Evolutionary conservation across 75 land plant species (phyloP).

Genomic region (Cunninghamia lanceolata): DNA sequence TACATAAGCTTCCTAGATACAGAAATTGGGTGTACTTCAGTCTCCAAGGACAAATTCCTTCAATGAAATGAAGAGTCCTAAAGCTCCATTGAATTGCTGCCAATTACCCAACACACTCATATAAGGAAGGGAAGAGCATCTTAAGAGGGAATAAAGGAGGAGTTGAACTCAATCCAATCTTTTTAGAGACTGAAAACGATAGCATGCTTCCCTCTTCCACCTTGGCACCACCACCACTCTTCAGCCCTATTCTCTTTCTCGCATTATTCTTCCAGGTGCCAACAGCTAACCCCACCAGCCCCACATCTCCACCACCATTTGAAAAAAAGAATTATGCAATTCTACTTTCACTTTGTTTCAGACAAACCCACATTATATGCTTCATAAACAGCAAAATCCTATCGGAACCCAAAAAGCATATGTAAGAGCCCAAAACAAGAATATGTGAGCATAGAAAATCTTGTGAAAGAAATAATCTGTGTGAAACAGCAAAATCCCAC

Average conservation of each 20-base stretch:
- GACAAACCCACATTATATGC: background rate
- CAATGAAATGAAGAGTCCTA: background rate
- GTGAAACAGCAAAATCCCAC: slow-evolving; percentile 3
- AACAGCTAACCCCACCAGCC: slow-evolving; percentile 11
- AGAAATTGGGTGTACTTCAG: background rate
- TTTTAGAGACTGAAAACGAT: background rate
- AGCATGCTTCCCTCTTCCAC: slow-evolving; percentile 1
- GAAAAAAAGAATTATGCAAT: background rate
- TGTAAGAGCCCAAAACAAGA: background rate
- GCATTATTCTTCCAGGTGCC: slow-evolving; percentile 10
- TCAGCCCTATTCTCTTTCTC: background rate
- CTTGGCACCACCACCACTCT: background rate
- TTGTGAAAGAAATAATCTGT: background rate
- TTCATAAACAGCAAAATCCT: background rate
- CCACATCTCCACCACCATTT: background rate
- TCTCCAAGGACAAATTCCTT: background rate
- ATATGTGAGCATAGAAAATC: background rate
- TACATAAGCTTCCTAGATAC: background rate
- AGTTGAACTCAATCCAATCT: slow-evolving; percentile 2
- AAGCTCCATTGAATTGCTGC: slow-evolving; percentile 6
- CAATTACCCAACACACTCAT: slow-evolving; percentile 7
- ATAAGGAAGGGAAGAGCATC: background rate
- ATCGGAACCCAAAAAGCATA: background rate
- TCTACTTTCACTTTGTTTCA: slow-evolving; percentile 6
- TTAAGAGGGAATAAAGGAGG: slow-evolving; percentile 9